Conservation (phyloP, 805 yeast species). For the Priceomyces haplophilus region DNA sequence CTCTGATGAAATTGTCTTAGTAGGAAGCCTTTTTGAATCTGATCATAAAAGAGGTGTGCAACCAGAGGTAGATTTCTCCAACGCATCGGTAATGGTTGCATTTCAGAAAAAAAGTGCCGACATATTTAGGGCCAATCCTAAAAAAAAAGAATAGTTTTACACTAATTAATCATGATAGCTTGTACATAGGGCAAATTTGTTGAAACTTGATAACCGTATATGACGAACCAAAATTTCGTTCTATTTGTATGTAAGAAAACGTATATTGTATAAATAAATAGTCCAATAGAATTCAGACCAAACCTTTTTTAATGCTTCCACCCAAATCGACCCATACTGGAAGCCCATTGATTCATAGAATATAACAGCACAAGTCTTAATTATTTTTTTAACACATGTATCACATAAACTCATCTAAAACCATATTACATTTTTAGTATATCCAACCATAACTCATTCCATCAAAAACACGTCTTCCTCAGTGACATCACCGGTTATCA, state of each 20-base stretch:
- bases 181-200: background rate
- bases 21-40: slow-evolving; percentile 39
- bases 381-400: background rate
- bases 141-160: slow-evolving; percentile 9
- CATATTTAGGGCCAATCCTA: slow-evolving; percentile 39
- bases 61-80: slow-evolving; percentile 26
- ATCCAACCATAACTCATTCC: slow-evolving; percentile 23
- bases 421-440: background rate
- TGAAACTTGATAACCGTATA: too few species aligned
- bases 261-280: background rate
- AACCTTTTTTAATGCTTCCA: background rate
- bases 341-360: background rate
- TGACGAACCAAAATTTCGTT: too few species aligned
- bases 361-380: background rate
- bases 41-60: slow-evolving; percentile 36
- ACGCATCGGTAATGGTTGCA: slow-evolving; percentile 20
- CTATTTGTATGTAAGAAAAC: background rate
- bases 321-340: background rate
- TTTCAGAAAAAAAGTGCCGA: slow-evolving; percentile 36
- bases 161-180: background rate
- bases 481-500: slow-evolving; percentile 2
- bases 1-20: slow-evolving; percentile 36
- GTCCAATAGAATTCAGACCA: background rate
- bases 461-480: slow-evolving; percentile 38
- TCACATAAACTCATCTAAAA: background rate